Evolutionary conservation across 2,329 filamentous ascomycete genomes (phyloP), one percentile per base, ranked within the genome.

Genomic region (Sporothrix dimorphospora): DNA sequence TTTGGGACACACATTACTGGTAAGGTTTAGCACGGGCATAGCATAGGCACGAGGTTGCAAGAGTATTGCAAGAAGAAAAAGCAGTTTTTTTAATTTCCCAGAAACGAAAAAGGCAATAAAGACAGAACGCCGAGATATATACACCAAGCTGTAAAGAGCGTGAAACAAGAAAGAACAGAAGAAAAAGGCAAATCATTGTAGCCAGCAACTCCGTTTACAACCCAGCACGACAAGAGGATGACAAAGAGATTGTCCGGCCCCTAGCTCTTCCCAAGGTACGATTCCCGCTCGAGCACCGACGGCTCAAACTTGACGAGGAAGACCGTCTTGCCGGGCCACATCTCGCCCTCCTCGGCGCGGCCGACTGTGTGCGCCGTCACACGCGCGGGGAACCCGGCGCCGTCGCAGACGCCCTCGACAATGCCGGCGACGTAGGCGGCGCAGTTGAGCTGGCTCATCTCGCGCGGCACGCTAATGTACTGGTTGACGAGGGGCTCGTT

Each of bases 281-380:
- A 91, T 85, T 99, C 96, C 80, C 96, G 86, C 84, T 98, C 95
- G 81, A 98, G 85, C 55, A 98, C 95, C 80, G 94, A 92, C n/a
- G 90, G 86, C 75, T 93, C 90, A 80, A 99, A 99, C 82, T 95
- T 94, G 79, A 99, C 90, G 80, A 99, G 81, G 79, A 98, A 99
- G 42, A 99, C 94, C 57, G 96, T 99, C 85, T 96, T 93, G 45
- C 93, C 93, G 0, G 96, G 96, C 94, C 95, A 98, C 89, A 98
- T 91, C 78, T 95, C 93, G 75, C 90, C 88, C 80, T 87, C 87
- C 76, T 82, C 82, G 76, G 84, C 84, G 16, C 82, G 83, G 69
- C 86, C 88, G 77, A 92, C 90, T 74, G 90, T 94, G 80, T 99
- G 96, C 76, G 96, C 95, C 73, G 92, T 96, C 24, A 98, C 96